Percentiles rank a stretch among this genome's conserved stretches.
Evolutionary conservation across 768 basidiomycete genomes (phyloP).

Genomic region (Serendipita sp.): DNA sequence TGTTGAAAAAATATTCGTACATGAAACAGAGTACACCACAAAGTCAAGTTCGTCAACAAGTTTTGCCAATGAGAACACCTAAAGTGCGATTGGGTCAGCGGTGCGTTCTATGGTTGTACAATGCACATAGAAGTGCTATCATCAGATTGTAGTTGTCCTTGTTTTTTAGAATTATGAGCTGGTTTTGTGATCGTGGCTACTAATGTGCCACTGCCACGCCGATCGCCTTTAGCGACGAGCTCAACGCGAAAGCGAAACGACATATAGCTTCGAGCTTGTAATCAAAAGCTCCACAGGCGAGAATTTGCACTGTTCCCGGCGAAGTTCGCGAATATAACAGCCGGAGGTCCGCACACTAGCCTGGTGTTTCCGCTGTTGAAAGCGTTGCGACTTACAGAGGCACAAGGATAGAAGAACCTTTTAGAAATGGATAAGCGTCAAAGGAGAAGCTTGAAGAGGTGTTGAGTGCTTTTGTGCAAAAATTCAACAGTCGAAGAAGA

Average conservation of each 20-base stretch:
- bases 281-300: too few species aligned
- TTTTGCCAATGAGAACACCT: neutral
- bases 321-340: too few species aligned
- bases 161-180: too few species aligned
- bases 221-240: neutral
- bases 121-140: too few species aligned
- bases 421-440: neutral
- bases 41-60: slow-evolving; percentile 1
- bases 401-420: neutral
- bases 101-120: neutral
- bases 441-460: neutral
- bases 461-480: neutral
- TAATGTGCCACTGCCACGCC: neutral
- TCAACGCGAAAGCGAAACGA: too few species aligned
- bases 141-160: too few species aligned
- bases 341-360: too few species aligned
- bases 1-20: neutral
- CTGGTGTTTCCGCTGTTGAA: too few species aligned
- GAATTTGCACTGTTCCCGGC: too few species aligned
- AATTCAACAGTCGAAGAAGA: slow-evolving; percentile 1
- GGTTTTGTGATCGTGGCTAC: too few species aligned
- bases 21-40: neutral
- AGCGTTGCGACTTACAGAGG: neutral
- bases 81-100: neutral
- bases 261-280: too few species aligned